Evolutionary conservation across 768 basidiomycete genomes (phyloP), one percentile per base, ranked within the genome.

Genomic region (Russula lepida): DNA sequence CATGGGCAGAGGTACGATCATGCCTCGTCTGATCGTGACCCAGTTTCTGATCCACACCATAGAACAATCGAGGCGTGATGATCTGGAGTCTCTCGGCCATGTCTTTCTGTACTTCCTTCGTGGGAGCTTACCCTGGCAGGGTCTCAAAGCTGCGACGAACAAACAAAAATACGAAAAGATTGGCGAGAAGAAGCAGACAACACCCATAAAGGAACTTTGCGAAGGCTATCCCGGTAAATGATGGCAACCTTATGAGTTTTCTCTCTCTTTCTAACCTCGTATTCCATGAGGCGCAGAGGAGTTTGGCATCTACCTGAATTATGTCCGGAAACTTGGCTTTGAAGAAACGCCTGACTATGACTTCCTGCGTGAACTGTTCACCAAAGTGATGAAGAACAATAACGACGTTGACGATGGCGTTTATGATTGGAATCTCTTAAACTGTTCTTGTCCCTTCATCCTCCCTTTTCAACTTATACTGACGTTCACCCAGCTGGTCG

Each of bases 81-180:
- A 99, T 75, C 78, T 99, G 35, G 97, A 99, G 77, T 91, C 97
- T n/a, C 83, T 99, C 23, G 97, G 97, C 2, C 97, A 99, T 76
- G 97, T 99, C 68, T 99, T 99, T 78, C 97, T 99, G 91, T 99
- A 99, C 78, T 98, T 99, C 76, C 75, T 98, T 54, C 84, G 97
- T 56, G 97, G 97, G 23, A 95, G 94, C 68, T 71, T 99, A 56
- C 97, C 97, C 25, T 99, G 97, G 97, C 97, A 99, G 71, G 97
- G 97, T 59, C 82, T 99, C 60, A 98, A 98, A 76, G 97, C 97
- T 35, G 97, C 97, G 30, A 99, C 95, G 54, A 98, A 99, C 80
- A 99, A 99, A 79, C 97, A 98, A 74, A 92, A 98, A 80, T 99
- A 99, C 77, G 95, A 99, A 80, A 99, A 98, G 81, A 99, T 99